Conservation (phyloP, 2,329 filamentous ascomycete genomes). For the Neonectria hederae region DNA sequence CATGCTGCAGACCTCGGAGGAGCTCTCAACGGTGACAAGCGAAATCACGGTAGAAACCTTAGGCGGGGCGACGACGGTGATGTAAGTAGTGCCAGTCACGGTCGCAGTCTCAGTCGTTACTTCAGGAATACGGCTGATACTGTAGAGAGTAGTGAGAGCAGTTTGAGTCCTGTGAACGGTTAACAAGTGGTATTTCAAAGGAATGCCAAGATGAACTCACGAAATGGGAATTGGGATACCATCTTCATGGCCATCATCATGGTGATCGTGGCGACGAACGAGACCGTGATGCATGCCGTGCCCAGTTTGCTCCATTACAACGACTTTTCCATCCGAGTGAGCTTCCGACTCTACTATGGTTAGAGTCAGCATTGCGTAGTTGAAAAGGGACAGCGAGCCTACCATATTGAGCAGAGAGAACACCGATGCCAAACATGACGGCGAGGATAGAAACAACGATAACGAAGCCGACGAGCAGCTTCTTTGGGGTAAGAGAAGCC, state of each 20-base stretch:
- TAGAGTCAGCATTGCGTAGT: slow-evolving; percentile 4
- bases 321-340: neutral
- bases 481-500: slow-evolving; percentile 17
- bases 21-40: slow-evolving; percentile 36
- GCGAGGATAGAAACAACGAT: slow-evolving; percentile 28
- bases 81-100: slow-evolving; percentile 42
- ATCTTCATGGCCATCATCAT: neutral
- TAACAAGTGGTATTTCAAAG: slow-evolving; percentile 2
- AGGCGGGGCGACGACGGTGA: slow-evolving; percentile 40
- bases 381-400: neutral
- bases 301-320: neutral
- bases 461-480: slow-evolving; percentile 22
- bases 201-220: slow-evolving; percentile 39
- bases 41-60: slow-evolving; percentile 39
- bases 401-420: slow-evolving; percentile 44
- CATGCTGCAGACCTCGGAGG: slow-evolving; percentile 35
- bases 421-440: slow-evolving; percentile 43
- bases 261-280: slow-evolving; percentile 27
- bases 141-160: slow-evolving; percentile 47
- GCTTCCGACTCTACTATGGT: slow-evolving; percentile 14
- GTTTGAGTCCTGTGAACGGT: slow-evolving; percentile 46
- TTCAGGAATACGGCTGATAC: slow-evolving; percentile 33
- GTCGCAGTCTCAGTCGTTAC: slow-evolving; percentile 36
- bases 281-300: slow-evolving; percentile 2
- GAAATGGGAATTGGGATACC: slow-evolving; percentile 46